Conservation (phyloP, 441 rosid species). For the Pelargonium cotyledonis region DNA sequence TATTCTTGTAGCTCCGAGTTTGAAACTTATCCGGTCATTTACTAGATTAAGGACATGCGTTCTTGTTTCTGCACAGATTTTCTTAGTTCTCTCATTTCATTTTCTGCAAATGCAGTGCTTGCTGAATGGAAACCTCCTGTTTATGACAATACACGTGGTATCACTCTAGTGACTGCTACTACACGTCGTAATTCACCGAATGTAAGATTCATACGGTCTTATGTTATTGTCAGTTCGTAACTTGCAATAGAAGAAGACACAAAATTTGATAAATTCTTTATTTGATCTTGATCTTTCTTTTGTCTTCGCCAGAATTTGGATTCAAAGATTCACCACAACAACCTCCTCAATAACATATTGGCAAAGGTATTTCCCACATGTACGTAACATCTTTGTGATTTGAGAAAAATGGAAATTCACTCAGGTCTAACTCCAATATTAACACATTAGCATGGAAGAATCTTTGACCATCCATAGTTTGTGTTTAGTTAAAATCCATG, state of each 20-base stretch:
- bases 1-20: neutral
- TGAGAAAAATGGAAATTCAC: neutral
- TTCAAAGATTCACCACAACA: constrained; percentile 92
- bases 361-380: constrained; percentile 55
- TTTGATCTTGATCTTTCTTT: constrained; percentile 15
- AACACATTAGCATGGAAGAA: too few species aligned
- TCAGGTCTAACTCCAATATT: neutral
- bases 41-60: neutral
- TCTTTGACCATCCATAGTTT: neutral
- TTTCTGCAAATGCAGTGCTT: constrained; percentile 50
- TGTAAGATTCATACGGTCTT: constrained; percentile 31
- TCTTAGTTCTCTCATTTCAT: neutral
- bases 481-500: too few species aligned
- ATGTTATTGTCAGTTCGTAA: neutral
- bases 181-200: constrained; percentile 90
- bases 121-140: constrained; percentile 96
- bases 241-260: too few species aligned
- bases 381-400: neutral
- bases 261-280: neutral
- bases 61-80: neutral
- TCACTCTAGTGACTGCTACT: constrained; percentile 72
- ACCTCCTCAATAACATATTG: constrained; percentile 80
- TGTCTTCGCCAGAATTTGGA: constrained; percentile 56
- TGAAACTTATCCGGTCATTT: neutral
- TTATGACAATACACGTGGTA: constrained; percentile 68